Evolutionary conservation across 192 early-diverging fungal species (phyloP), one percentile per base, ranked within the genome.

Genomic region (Backusella tarrabulga): DNA sequence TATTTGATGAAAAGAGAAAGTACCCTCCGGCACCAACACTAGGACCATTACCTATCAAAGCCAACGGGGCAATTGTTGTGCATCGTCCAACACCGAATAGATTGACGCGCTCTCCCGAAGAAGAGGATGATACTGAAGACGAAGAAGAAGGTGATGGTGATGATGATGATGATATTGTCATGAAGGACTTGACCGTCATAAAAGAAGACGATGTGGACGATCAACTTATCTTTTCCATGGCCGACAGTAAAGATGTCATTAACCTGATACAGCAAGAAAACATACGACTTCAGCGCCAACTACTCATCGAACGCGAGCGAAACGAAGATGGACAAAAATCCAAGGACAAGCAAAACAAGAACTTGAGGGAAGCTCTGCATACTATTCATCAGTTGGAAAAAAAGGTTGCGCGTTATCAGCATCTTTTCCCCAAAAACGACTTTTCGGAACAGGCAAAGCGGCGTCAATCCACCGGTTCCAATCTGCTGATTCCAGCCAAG

Each of bases 41-140:
- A 1, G 71, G 71, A 26, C 71, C 71, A 41, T 72, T 72, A 34
- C 71, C 71, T 15, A 72, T 72, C 29, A 72, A 72, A 50, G 71
- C 71, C 9, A 72, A 72, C 12, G 71, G 71, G 0, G 71, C 71
- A 3, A 72, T 72, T 72, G 71, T 72, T 11, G 41, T 72, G 1
- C 35, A 72, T 32, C 21, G 71, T 17, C 71, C 71, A 1, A 70
- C 1, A 14, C 56, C 32, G 4, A 36, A 36, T n/a, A 68, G 17
- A 17, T 35, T 19, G 34, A 6, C 17, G 4, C 14, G 29, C 36
- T 19, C 35, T n/a, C 23, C 40, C 9, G 36, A 70, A 41, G 68
- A 70, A 41, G 68, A 35, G 29, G 68, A 70, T 11, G n/a, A 70
- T 17, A 26, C n/a, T 5, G 68, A 34, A 9, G 68, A 35, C 14